Evolutionary conservation across 2,329 filamentous ascomycete species (phyloP).

Genomic region (Polychaeton citri): DNA sequence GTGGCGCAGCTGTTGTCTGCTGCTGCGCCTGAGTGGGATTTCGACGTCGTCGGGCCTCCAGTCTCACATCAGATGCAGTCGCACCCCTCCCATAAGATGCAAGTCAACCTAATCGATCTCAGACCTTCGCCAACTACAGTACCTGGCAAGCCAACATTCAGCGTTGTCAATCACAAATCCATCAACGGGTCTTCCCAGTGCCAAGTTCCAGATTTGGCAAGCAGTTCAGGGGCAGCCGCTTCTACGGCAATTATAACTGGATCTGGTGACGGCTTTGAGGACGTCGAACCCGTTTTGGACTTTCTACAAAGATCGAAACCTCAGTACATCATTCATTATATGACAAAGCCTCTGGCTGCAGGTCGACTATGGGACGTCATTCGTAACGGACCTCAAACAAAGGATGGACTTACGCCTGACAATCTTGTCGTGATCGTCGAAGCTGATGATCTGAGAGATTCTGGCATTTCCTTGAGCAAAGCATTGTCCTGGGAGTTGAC

Average conservation of each 20-base stretch:
- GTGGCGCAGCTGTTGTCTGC: conserved; percentile 21
- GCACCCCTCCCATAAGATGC: neutral
- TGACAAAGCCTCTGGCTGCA: conserved; percentile 19
- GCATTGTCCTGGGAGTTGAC: conserved; percentile 21
- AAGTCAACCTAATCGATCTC: neutral
- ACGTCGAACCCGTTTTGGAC: conserved; percentile 21
- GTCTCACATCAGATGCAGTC: neutral
- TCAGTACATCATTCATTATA: conserved; percentile 20
- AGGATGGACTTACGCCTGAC: conserved; percentile 18
- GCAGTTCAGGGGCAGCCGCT: neutral
- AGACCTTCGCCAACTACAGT: neutral
- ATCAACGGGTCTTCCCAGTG: neutral
- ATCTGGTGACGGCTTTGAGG: conserved; percentile 16
- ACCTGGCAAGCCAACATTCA: neutral
- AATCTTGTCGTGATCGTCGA: conserved; percentile 21
- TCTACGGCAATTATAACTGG: conserved; percentile 19
- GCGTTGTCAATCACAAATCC: neutral
- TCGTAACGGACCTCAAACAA: conserved; percentile 17
- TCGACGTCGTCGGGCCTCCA: conserved; percentile 15
- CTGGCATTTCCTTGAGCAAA: conserved; percentile 20
- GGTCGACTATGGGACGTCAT: conserved; percentile 22
- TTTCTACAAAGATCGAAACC: conserved; percentile 18
- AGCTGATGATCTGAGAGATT: conserved; percentile 20
- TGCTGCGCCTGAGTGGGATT: conserved; percentile 15
- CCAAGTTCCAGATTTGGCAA: neutral